These are phyloP conservation scores for Neophaeococcomyces aloes DNA, from an alignment of 2,329 filamentous ascomycete genomes.

Conservation along the genomic window DNA sequence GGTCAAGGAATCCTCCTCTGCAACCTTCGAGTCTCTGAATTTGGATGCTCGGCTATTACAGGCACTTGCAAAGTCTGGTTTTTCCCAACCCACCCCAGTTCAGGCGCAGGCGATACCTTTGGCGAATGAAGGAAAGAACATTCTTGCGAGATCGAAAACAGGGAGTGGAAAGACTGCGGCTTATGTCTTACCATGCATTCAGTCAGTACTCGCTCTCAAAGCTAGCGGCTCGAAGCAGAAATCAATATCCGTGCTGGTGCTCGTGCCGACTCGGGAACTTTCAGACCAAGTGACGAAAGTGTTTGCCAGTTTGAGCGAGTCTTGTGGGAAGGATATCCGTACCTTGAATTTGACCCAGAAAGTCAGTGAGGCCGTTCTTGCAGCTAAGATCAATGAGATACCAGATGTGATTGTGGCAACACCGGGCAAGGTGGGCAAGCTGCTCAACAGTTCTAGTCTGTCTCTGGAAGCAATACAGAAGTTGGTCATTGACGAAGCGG, in stretches of 20 bases:
- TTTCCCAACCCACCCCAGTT: conserved; percentile 75
- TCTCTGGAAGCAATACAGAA: conserved; percentile 61
- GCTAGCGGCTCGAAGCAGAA: conserved; percentile 33
- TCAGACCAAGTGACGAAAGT: conserved; percentile 80
- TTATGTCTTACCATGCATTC: conserved; percentile 80
- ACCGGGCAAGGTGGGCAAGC: conserved; percentile 69
- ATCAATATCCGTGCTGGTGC: conserved; percentile 54
- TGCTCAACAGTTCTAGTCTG: conserved; percentile 62
- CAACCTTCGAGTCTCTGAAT: conserved; percentile 62
- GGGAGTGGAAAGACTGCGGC: conserved; percentile 97
- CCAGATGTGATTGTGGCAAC: conserved; percentile 90
- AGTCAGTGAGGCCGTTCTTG: conserved; percentile 77
- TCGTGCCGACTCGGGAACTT: conserved; percentile 89
- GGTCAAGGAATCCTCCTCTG: conserved; percentile 13
- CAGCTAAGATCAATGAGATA: conserved; percentile 70
- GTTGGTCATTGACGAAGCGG: conserved; percentile 86
- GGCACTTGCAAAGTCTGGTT: conserved; percentile 73
- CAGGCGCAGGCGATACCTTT: conserved; percentile 81
- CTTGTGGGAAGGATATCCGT: conserved; percentile 74
- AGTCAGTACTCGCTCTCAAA: conserved; percentile 72
- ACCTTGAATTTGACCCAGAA: conserved; percentile 83
- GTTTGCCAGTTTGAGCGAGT: conserved; percentile 64
- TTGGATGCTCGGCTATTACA: conserved; percentile 80
- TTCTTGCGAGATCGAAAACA: conserved; percentile 85
- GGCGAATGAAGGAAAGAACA: conserved; percentile 75